A percentile compares a stretch with the other conserved stretches of the same genome.
These are phyloP conservation scores for Macrolepiota fuliginosa DNA, from an alignment of 768 basidiomycete genomes.

Conservation along the genomic window DNA sequence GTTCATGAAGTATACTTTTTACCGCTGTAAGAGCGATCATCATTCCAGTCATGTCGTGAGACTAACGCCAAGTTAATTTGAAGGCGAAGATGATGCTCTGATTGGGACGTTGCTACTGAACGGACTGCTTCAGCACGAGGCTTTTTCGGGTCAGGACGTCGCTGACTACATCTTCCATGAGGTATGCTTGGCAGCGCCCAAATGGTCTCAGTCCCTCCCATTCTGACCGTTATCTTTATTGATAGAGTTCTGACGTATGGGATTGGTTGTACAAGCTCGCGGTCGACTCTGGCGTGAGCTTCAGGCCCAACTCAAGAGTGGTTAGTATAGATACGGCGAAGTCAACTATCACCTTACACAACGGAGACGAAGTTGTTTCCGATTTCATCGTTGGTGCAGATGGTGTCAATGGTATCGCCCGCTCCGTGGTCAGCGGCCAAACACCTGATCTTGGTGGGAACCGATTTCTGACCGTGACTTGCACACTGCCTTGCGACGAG, in stretches of 20 bases:
- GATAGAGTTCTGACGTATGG: constrained; percentile 53
- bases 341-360: constrained; percentile 35
- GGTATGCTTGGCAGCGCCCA: constrained; percentile 23
- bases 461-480: constrained; percentile 19
- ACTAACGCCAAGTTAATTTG: not conserved
- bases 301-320: constrained; percentile 40
- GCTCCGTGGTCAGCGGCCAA: constrained; percentile 28
- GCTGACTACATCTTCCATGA: constrained; percentile 42
- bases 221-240: not conserved
- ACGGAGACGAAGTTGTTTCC: constrained; percentile 40
- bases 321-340: constrained; percentile 25
- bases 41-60: not conserved
- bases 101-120: constrained; percentile 1
- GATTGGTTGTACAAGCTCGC: constrained; percentile 46
- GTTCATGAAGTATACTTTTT: constrained; percentile 3
- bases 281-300: constrained; percentile 41
- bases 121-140: constrained; percentile 9
- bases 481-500: constrained; percentile 27
- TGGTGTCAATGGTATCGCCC: constrained; percentile 43
- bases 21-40: not conserved
- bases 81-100: not conserved
- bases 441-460: constrained; percentile 1
- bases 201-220: not conserved
- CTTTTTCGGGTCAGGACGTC: constrained; percentile 25
- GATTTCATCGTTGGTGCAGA: constrained; percentile 64